These are phyloP conservation scores for Colletotrichum tanaceti DNA, from an alignment of 2,329 filamentous ascomycete species.

Conservation along the genomic window DNA sequence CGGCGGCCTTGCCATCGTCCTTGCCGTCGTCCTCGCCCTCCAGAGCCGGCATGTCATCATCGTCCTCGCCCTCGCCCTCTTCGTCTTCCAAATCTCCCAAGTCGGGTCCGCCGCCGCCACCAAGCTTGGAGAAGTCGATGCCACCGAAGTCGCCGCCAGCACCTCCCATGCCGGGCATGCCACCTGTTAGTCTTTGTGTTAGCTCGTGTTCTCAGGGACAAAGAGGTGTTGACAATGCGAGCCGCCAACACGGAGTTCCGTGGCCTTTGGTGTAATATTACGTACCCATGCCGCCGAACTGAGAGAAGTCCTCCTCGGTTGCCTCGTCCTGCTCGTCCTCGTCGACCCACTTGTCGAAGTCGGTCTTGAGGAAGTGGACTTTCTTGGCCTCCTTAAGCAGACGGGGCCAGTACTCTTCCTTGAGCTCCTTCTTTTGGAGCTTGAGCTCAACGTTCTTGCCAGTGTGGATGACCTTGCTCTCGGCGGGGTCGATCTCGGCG, in stretches of 20 bases:
- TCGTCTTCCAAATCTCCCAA: constrained; percentile 62
- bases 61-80: constrained; percentile 70
- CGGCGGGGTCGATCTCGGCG: constrained; percentile 86
- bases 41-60: constrained; percentile 88
- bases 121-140: constrained; percentile 95
- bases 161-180: constrained; percentile 64
- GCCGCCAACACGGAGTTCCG: constrained; percentile 14
- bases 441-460: constrained; percentile 89
- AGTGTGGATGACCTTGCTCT: constrained; percentile 89
- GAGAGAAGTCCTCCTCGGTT: constrained; percentile 80
- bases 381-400: constrained; percentile 91
- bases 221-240: background rate
- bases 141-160: constrained; percentile 79
- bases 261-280: constrained; percentile 42
- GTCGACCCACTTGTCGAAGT: constrained; percentile 99
- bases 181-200: constrained; percentile 51
- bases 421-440: constrained; percentile 96
- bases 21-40: constrained; percentile 64
- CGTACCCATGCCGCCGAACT: constrained; percentile 74
- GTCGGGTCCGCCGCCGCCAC: constrained; percentile 65
- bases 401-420: constrained; percentile 94
- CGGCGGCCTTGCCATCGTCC: constrained; percentile 35
- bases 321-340: constrained; percentile 98
- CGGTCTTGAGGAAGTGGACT: constrained; percentile 95
- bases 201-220: constrained; percentile 14